Evolutionary conservation across 192 early-diverging fungal species (phyloP).

Genomic region (Rhizophagus clarus): DNA sequence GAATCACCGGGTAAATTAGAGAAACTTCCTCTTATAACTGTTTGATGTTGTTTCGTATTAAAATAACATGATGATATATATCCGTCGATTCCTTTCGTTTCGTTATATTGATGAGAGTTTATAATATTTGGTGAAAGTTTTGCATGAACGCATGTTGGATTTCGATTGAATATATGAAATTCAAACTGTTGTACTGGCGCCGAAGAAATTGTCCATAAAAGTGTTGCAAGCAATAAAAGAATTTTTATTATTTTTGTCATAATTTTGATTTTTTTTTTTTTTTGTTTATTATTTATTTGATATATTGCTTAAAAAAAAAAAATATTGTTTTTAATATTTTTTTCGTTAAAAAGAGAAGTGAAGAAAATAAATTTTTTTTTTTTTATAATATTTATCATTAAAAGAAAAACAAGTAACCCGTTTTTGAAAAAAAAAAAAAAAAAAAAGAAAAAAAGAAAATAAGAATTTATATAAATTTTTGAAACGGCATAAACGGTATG

Average conservation of each 20-base stretch:
- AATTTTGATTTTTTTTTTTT: neutral
- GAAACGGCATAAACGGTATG: too few species aligned
- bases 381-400: too few species aligned
- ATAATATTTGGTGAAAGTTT: neutral
- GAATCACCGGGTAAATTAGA: neutral
- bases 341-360: too few species aligned
- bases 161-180: neutral
- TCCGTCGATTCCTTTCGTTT: neutral
- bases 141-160: neutral
- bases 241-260: neutral
- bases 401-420: too few species aligned
- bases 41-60: neutral
- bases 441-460: too few species aligned
- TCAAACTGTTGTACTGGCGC: neutral
- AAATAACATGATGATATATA: neutral
- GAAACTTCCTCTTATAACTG: neutral
- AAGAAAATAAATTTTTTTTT: too few species aligned
- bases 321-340: too few species aligned
- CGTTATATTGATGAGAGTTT: neutral
- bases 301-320: too few species aligned
- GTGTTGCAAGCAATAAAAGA: neutral
- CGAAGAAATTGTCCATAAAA: neutral
- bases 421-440: too few species aligned
- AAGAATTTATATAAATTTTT: too few species aligned
- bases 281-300: neutral